A percentile compares a stretch with the other conserved stretches of the same genome.
phyloP scores from a whole-genome alignment of 78 protist genomes.

The Pelomyxa schiedti region DNA sequence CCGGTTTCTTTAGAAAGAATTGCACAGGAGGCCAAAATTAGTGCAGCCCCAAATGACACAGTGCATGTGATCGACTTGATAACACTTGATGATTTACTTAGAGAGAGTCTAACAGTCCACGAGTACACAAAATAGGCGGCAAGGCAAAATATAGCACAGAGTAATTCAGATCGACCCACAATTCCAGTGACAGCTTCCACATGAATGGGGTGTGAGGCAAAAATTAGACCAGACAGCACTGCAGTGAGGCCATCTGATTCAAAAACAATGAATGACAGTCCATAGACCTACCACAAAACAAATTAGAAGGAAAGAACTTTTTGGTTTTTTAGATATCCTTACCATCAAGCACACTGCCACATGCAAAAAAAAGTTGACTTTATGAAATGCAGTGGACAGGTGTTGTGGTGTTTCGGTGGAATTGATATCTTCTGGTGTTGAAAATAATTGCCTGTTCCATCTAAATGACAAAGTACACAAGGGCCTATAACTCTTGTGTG shows the following conservation, averaged over 20 bases:
- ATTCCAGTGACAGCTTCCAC: constrained; percentile 23
- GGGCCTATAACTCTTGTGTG: constrained; percentile 37
- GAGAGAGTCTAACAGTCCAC: too few species aligned
- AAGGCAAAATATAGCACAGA: neutral
- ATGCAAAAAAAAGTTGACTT: constrained; percentile 8
- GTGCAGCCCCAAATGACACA: too few species aligned
- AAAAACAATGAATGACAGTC: neutral
- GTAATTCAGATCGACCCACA: constrained; percentile 27
- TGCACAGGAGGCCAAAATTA: neutral
- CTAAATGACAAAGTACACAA: constrained; percentile 2
- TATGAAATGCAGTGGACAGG: neutral
- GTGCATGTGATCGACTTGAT: too few species aligned
- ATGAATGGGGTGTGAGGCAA: constrained; percentile 30
- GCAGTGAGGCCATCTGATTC: neutral
- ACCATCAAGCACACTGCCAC: neutral
- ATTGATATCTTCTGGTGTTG: too few species aligned
- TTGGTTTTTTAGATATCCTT: too few species aligned
- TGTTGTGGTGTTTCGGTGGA: neutral
- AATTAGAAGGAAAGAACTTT: too few species aligned
- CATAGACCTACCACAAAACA: too few species aligned
- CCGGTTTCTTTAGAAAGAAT: constrained; percentile 18
- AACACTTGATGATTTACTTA: too few species aligned
- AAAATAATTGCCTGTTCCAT: neutral
- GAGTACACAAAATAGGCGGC: neutral
- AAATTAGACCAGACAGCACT: neutral